phyloP scores from a whole-genome alignment of 306 rosid genomes.

The Gastrolobium villosum region DNA sequence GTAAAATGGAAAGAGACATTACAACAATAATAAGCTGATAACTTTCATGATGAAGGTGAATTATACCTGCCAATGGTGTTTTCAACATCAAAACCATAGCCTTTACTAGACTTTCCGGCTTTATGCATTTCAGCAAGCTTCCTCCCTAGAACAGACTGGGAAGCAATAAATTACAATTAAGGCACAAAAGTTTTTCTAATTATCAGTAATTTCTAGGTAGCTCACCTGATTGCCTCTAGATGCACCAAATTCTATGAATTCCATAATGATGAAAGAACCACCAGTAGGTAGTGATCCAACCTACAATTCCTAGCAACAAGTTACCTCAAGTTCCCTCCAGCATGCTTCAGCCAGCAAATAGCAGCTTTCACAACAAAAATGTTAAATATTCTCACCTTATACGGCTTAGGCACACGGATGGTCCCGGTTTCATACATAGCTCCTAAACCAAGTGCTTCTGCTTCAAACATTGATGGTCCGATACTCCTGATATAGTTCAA shows the following conservation, averaged over 20 bases:
- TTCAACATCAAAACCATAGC: constrained; percentile 85
- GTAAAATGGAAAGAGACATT: constrained; percentile 9
- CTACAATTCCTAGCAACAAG: constrained; percentile 62
- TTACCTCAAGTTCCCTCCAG: constrained; percentile 38
- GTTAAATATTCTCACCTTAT: constrained; percentile 69
- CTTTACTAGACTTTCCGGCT: constrained; percentile 82
- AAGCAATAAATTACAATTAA: constrained; percentile 42
- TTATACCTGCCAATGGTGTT: constrained; percentile 94
- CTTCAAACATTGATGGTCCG: constrained; percentile 95
- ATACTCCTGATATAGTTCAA: constrained; percentile 78
- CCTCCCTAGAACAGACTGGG: constrained; percentile 83
- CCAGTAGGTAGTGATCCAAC: constrained; percentile 86
- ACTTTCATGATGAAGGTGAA: constrained; percentile 27
- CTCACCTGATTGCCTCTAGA: constrained; percentile 88
- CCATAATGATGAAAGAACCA: constrained; percentile 96
- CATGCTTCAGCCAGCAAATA: constrained; percentile 15
- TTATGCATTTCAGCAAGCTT: constrained; percentile 97
- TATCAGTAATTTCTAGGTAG: constrained; percentile 12
- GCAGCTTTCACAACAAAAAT: constrained; percentile 15
- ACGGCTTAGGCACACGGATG: constrained; percentile 89
- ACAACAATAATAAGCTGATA: neutral
- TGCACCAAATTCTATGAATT: constrained; percentile 82
- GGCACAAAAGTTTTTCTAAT: constrained; percentile 34
- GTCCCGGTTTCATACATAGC: constrained; percentile 85
- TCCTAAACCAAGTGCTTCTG: constrained; percentile 91